Evolutionary conservation across 306 rosid genomes (phyloP).

Genomic region (Pyrus bretschneideri): DNA sequence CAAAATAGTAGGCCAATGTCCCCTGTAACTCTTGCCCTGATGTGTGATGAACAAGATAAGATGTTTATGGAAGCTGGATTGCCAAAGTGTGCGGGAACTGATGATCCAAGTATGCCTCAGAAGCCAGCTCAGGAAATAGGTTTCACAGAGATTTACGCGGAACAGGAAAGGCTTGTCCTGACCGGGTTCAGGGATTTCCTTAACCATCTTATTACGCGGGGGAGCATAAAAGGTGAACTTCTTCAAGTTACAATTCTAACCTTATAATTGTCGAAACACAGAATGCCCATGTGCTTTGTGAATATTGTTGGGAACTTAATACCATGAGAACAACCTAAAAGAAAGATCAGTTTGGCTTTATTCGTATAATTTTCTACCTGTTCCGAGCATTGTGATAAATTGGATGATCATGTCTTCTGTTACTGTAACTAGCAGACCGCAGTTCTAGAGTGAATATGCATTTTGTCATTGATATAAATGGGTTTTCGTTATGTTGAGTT

Average conservation of each 20-base stretch:
- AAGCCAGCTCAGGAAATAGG: conserved; percentile 34
- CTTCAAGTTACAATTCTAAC: conserved; percentile 2
- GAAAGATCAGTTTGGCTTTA: conserved; percentile 2
- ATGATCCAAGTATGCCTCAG: conserved; percentile 25
- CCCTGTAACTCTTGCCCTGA: conserved; percentile 65
- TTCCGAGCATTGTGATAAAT: not conserved
- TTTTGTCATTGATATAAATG: not conserved
- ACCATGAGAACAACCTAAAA: not conserved
- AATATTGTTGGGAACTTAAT: not conserved
- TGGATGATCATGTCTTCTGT: not conserved
- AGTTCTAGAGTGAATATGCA: not conserved
- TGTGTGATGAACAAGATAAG: conserved; percentile 68
- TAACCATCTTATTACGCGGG: conserved; percentile 43
- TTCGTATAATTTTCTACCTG: not conserved
- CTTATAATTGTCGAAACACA: not conserved
- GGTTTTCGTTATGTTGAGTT: not conserved
- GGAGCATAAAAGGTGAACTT: conserved; percentile 55
- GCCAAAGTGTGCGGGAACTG: conserved; percentile 20
- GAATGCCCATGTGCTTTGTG: not conserved
- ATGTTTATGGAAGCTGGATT: conserved; percentile 35
- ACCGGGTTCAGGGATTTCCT: conserved; percentile 56
- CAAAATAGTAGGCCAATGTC: conserved; percentile 43
- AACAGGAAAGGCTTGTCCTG: conserved; percentile 60
- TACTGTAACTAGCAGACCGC: not conserved
- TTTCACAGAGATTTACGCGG: conserved; percentile 34